These are phyloP conservation scores for Rhipidocladum racemiflorum DNA, from an alignment of 176 grass and related monocot genomes.

Conservation along the genomic window DNA sequence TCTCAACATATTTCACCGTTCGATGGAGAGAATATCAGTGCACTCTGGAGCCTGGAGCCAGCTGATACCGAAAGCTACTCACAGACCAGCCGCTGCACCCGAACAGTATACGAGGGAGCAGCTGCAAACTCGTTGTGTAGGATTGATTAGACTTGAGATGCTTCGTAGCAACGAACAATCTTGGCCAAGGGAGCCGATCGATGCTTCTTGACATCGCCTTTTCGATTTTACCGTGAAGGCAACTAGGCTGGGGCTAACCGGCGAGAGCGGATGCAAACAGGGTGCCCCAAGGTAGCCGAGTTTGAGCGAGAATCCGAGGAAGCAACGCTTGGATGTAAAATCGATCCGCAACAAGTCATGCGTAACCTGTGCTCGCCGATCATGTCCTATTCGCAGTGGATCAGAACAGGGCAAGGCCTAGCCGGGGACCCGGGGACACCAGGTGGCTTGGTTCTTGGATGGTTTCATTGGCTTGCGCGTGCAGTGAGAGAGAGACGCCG, in stretches of 20 bases:
- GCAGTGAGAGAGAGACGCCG: background rate
- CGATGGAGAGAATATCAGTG: background rate
- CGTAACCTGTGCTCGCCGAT: background rate
- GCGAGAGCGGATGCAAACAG: background rate
- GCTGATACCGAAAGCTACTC: background rate
- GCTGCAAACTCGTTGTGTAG: background rate
- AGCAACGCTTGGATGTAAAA: background rate
- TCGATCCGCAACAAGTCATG: background rate
- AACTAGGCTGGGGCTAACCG: background rate
- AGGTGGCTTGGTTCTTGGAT: background rate
- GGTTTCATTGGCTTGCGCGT: background rate
- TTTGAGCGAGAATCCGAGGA: constrained; percentile 36
- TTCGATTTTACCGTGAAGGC: background rate
- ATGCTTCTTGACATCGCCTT: background rate
- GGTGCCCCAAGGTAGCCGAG: background rate
- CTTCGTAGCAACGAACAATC: background rate
- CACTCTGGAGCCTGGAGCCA: background rate
- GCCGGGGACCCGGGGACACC: background rate
- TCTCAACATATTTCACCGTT: background rate
- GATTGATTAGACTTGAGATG: background rate
- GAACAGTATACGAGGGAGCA: constrained; percentile 1
- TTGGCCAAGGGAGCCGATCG: background rate
- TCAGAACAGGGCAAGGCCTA: background rate
- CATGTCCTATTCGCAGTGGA: background rate
- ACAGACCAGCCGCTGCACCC: background rate